Percentiles rank a stretch among this genome's conserved stretches.
Conservation (phyloP, 208 protist genomes). For the Acanthamoeba triangularis region DNA sequence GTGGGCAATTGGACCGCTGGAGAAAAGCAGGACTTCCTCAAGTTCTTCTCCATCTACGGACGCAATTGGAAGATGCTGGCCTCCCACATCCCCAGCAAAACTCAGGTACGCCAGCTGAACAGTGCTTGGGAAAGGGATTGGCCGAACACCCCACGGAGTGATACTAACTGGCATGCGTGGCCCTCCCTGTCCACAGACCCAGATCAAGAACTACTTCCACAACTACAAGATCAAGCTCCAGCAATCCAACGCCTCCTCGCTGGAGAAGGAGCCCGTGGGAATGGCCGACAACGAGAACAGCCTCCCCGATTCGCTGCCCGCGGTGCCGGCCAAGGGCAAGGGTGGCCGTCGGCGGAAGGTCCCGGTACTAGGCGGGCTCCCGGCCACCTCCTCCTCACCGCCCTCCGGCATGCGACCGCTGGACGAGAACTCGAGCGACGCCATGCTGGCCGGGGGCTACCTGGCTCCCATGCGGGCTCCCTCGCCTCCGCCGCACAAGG, state of each 20-base stretch:
- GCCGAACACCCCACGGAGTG: not conserved
- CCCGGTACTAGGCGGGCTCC: not conserved
- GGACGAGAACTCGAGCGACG: not conserved
- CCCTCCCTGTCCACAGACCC: not conserved
- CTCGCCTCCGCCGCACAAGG: constrained; percentile 59
- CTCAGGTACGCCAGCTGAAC: not conserved
- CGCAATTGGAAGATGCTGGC: constrained; percentile 78
- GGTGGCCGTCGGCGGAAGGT: constrained; percentile 35
- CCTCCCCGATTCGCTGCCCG: not conserved
- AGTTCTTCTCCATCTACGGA: constrained; percentile 76
- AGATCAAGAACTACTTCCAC: constrained; percentile 79
- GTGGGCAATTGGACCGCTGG: constrained; percentile 63
- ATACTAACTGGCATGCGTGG: not conserved
- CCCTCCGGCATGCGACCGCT: not conserved
- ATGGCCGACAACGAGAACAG: constrained; percentile 30
- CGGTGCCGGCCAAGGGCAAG: constrained; percentile 45
- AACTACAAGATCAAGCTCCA: constrained; percentile 80
- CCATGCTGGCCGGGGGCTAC: not conserved
- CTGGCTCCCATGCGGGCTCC: not conserved
- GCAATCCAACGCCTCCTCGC: constrained; percentile 66
- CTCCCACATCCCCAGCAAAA: constrained; percentile 74
- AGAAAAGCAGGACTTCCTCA: constrained; percentile 72
- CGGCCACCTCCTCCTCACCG: not conserved
- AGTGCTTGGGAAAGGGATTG: too few species aligned
- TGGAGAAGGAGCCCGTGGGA: constrained; percentile 64